Evolutionary conservation across 148 eudicot genomes (phyloP), one percentile per base, ranked within the genome.

Genomic region (Heliosperma pusillum): DNA sequence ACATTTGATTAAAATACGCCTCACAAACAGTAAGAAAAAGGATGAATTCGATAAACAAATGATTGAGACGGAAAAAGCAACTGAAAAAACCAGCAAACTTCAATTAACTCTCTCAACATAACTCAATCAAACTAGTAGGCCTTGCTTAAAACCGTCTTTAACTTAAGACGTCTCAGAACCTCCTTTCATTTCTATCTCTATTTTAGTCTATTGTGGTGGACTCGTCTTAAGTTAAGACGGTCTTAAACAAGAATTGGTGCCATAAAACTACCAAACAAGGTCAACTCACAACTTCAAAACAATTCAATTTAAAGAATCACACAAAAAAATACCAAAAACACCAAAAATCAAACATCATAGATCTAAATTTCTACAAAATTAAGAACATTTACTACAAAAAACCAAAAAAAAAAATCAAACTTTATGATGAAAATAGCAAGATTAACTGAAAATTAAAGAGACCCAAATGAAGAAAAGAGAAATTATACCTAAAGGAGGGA

Each of bases 401-500:
- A 56, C 19, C 55, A 27, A 86, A 58, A 10, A 74, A 71, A 68
- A 58, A 65, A 9, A 75, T 62, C 20, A 27, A 67, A 5, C 15
- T 59, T 58, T 59, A n/a, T 29, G 17, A 29, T 62, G 22, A 76
- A 76, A 75, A 21, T 27, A 69, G 70, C 36, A 69, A 20, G 10
- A 45, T 53, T 44, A 63, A 24, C 21, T 79, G 55, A 52, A 58
- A 47, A 13, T 40, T 60, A 7, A 59, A 30, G 0, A 57, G 24
- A 71, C 74, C 66, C 52, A 21, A 27, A 40, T 27, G 21, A 62
- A 67, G 8, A 44, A 58, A 33, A 1, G 45, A 66, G 60, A 45
- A 67, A 80, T 74, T 84, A 78, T 76, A 85, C 90, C 87, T 80
- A 78, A 79, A 72, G 76, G 53, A 80, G 85, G 83, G 76, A 73